Base-by-base conservation (phyloP, 23 red algal species). In the Gracilaria domingensis region DNA sequence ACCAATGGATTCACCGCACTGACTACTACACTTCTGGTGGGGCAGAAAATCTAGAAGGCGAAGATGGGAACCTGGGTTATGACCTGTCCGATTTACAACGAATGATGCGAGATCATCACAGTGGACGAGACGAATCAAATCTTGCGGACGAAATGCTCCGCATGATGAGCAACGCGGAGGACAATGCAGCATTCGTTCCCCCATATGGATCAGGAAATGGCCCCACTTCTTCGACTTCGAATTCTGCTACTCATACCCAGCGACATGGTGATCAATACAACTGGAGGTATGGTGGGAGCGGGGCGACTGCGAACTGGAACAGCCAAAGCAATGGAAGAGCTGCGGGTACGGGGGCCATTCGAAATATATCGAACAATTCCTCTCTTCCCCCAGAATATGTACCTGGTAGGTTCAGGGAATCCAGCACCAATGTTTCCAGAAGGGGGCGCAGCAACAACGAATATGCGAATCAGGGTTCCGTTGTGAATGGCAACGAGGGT, bases 51-150 rank as follows among this genome's bases (percentile, higher is more conserved):
- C 8, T 69, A 20, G 84, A 75, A 88, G 30, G 45, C 20, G 84
- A 78, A 38, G 84, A 88, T 18, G 34, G 44, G 39, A 78, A 17
- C 34, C 8, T 34, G 0, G 66, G 39, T 16, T 72, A 58, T 59
- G 84, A 88, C 39, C 32, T 88, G 32, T 60, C 5, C 30, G 84
- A 88, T 29, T 47, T 88, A 29, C 65, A 88, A 50, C 26, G 69
- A 13, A 17, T 88, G 17, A 88, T 88, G 69, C 67, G 84, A 60
- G 84, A 88, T 12, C 84, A 88, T n/a, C 84, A 88, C 28, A 32
- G 84, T 39, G 84, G 84, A 8, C 67, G 84, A 44, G 84, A 88
- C 42, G 84, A 88, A 72, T 75, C 70, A 1, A 88, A 58, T 88
- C 36, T 88, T 38, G 70, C 84, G 1, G 84, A 88, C 24, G 84